Evolutionary conservation across 495 filamentous ascomycete genomes (phyloP), one percentile per base, ranked within the genome.

Genomic region (Trichocladium uniseriatum): DNA sequence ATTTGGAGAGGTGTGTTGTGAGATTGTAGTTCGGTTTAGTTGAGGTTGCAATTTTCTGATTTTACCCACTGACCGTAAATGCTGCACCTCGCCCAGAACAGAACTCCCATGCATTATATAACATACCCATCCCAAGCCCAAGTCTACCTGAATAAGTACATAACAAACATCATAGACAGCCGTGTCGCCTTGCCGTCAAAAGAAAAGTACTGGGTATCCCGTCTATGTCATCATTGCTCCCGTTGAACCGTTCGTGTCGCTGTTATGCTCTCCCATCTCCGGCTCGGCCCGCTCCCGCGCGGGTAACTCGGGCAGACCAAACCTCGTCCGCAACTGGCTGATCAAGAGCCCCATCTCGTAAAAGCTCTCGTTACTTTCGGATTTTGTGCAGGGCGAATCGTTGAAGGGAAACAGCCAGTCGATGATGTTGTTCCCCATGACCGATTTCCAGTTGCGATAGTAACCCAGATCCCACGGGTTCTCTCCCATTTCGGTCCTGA

Each of bases 351-450:
- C 75, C 59, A 77, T 55, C 18, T 63, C 58, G 55, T 73, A 79
- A 28, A 75, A 67, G 54, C 74, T 72, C 41, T 73, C 68, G 29
- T 56, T 56, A 39, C 61, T 65, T 39, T 78, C 76, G 52, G 73
- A 69, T 27, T 51, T 67, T 16, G 60, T 53, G 49, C 81, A 87
- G 0, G 87, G 87, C 15, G 81, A 83, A 22, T 69, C 67, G 45
- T 73, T 79, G 38, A 90, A 57, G 6, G 86, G 86, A 13, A 94
- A 66, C 28, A 91, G 61, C 84, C 84, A 91, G 52, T 92, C 87
- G 37, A 75, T 51, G 9, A 78, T 47, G n/a, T 66, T 77, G 36
- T 76, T 70, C 6, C 88, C 88, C 77, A 94, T 82, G 9, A 94
- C 74, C 31, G 82, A 77, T 53, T 81, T 75, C 54, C 86, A 83